Conservation (phyloP, 768 basidiomycete genomes). For the Lactifluus pinguis region DNA sequence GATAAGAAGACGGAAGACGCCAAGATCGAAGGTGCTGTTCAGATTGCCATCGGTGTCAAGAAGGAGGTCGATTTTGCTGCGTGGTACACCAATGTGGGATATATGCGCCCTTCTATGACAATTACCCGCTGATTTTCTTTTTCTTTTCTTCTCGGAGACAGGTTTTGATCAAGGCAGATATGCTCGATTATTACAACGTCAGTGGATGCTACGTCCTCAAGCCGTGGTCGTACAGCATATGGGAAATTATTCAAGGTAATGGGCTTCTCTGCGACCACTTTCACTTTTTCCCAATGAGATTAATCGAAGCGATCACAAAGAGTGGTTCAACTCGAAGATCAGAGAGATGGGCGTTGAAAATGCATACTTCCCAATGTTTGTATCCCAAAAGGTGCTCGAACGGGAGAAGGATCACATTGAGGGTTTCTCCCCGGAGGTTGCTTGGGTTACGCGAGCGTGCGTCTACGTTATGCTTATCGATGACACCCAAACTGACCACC, state of each 20-base stretch:
- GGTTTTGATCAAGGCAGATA: slow-evolving; percentile 97
- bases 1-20: slow-evolving; percentile 44
- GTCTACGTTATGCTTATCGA: slow-evolving; percentile 25
- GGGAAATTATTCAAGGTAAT: slow-evolving; percentile 90
- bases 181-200: slow-evolving; percentile 98
- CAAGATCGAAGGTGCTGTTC: slow-evolving; percentile 80
- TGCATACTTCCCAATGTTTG: slow-evolving; percentile 99
- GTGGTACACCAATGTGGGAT: slow-evolving; percentile 87
- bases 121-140: slow-evolving; percentile 5
- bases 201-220: slow-evolving; percentile 98
- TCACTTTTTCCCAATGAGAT: background rate
- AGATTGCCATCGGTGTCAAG: slow-evolving; percentile 90
- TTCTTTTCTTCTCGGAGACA: slow-evolving; percentile 26
- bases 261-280: slow-evolving; percentile 1
- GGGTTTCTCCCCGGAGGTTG: slow-evolving; percentile 98
- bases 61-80: slow-evolving; percentile 92
- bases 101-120: background rate
- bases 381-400: slow-evolving; percentile 85
- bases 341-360: slow-evolving; percentile 94
- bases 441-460: slow-evolving; percentile 98
- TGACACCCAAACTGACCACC: background rate
- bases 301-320: slow-evolving; percentile 30
- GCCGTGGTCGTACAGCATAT: slow-evolving; percentile 95
- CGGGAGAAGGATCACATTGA: slow-evolving; percentile 98
- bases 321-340: slow-evolving; percentile 90